These are phyloP conservation scores for Pythium monospermum DNA, from an alignment of 352 stramenopile genomes.

Conservation along the genomic window DNA sequence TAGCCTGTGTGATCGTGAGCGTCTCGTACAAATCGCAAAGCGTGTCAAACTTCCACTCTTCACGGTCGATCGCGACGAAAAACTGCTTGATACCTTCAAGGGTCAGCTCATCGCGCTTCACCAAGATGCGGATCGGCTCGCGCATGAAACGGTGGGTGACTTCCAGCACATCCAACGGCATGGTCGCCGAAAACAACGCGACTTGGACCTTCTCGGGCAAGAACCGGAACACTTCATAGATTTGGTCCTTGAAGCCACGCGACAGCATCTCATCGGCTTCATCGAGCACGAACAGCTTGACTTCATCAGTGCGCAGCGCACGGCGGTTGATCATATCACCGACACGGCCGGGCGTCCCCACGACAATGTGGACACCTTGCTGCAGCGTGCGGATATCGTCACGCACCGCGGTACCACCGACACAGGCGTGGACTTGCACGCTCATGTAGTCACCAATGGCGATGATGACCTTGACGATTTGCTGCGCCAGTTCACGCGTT, in stretches of 20 bases:
- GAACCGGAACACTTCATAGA: slow-evolving; percentile 99
- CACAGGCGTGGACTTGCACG: slow-evolving; percentile 96
- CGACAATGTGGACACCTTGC: slow-evolving; percentile 97
- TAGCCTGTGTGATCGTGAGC: slow-evolving; percentile 98
- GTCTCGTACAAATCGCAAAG: slow-evolving; percentile 98
- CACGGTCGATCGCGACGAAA: slow-evolving; percentile 97
- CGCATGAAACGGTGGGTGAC: slow-evolving; percentile 99
- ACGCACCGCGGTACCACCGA: slow-evolving; percentile 97
- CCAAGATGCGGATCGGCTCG: slow-evolving; percentile 97
- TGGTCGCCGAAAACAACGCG: slow-evolving; percentile 98
- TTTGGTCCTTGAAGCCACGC: slow-evolving; percentile 99
- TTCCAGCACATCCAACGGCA: slow-evolving; percentile 98
- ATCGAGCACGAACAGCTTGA: slow-evolving; percentile 98
- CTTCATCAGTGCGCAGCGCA: slow-evolving; percentile 91
- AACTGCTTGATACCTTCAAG: slow-evolving; percentile 98
- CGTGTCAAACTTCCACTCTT: slow-evolving; percentile 99
- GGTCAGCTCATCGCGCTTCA: slow-evolving; percentile 99
- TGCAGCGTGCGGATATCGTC: slow-evolving; percentile 98
- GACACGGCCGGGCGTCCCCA: slow-evolving; percentile 98
- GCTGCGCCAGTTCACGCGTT: slow-evolving; percentile 98
- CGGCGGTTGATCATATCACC: slow-evolving; percentile 99
- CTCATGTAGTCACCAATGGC: slow-evolving; percentile 95
- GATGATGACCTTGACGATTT: slow-evolving; percentile 99
- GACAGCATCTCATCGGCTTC: slow-evolving; percentile 99
- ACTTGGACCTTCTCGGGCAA: slow-evolving; percentile 97